Percentiles rank a stretch among this genome's conserved stretches.
Evolutionary conservation across 371 early-diverging fungal genomes (phyloP).

Genomic region (Dinochytrium kinnereticum): DNA sequence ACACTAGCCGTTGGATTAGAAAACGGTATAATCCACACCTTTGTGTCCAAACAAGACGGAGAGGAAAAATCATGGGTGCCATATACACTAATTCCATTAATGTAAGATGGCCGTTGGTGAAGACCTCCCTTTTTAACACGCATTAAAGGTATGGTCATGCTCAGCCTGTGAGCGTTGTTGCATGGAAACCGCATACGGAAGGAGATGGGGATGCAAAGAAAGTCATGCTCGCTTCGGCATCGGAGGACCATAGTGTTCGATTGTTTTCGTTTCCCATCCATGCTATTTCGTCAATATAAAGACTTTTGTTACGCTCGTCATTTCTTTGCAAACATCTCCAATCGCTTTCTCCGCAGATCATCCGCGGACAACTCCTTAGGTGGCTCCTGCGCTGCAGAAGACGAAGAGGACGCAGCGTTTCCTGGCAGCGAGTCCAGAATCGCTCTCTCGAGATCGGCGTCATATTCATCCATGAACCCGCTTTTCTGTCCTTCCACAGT

Average conservation of each 20-base stretch:
- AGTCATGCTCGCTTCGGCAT: background rate
- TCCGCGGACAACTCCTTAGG: background rate
- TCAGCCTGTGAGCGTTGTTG: background rate
- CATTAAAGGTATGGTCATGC: background rate
- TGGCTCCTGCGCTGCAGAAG: background rate
- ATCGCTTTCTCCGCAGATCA: background rate
- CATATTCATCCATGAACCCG: background rate
- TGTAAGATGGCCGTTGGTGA: background rate
- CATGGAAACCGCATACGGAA: background rate
- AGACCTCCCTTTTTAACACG: background rate
- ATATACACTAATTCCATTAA: background rate
- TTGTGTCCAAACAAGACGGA: background rate
- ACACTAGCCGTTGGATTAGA: slow-evolving; percentile 84
- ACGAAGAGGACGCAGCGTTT: background rate
- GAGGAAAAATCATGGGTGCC: background rate
- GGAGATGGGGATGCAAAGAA: background rate
- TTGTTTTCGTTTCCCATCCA: background rate
- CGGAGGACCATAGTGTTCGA: background rate
- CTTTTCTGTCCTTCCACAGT: background rate
- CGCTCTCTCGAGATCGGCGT: background rate
- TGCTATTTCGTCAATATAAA: background rate
- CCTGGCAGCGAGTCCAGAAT: background rate
- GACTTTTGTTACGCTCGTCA: background rate
- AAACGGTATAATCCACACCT: slow-evolving; percentile 56
- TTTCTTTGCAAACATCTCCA: slow-evolving; percentile 9